phyloP scores from a whole-genome alignment of 352 stramenopile genomes.

The Hyaloperonospora arabidopsidis region DNA sequence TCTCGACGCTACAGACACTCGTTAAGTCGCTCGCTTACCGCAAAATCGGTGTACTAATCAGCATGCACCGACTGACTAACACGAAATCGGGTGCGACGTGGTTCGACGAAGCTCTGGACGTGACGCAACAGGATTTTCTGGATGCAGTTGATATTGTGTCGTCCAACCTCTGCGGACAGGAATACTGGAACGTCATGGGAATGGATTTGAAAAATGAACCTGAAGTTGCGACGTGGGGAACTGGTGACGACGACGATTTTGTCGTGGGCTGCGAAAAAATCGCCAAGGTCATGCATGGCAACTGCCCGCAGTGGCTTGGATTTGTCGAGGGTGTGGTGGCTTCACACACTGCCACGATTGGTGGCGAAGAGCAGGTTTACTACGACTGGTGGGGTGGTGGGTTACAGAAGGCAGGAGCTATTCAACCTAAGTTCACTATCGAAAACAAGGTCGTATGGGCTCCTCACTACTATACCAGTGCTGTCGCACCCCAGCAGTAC shows the following conservation, averaged over 20 bases:
- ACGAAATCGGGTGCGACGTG: conserved; percentile 49
- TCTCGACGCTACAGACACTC: conserved; percentile 61
- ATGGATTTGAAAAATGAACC: conserved; percentile 81
- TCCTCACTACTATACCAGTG: conserved; percentile 79
- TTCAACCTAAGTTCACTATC: conserved; percentile 43
- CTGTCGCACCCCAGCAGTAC: conserved; percentile 59
- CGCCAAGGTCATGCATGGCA: conserved; percentile 62
- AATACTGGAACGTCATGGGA: conserved; percentile 80
- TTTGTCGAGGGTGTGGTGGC: conserved; percentile 69
- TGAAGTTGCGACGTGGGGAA: conserved; percentile 57
- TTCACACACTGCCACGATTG: conserved; percentile 40
- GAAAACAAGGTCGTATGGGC: conserved; percentile 77
- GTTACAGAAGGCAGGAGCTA: conserved; percentile 45
- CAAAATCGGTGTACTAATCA: conserved; percentile 68
- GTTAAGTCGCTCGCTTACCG: conserved; percentile 59
- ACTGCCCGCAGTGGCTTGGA: conserved; percentile 67
- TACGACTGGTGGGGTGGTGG: conserved; percentile 80
- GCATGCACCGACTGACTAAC: conserved; percentile 62
- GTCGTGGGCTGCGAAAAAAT: conserved; percentile 60
- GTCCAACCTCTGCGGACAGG: conserved; percentile 44
- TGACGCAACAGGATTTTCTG: conserved; percentile 56
- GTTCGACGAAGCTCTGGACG: conserved; percentile 41
- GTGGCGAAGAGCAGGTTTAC: conserved; percentile 43
- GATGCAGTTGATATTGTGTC: conserved; percentile 47
- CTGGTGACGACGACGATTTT: conserved; percentile 56